Percentiles rank a stretch among this genome's conserved stretches.
Conservation (phyloP, 352 stramenopile species). For the Pythium folliculosum region DNA sequence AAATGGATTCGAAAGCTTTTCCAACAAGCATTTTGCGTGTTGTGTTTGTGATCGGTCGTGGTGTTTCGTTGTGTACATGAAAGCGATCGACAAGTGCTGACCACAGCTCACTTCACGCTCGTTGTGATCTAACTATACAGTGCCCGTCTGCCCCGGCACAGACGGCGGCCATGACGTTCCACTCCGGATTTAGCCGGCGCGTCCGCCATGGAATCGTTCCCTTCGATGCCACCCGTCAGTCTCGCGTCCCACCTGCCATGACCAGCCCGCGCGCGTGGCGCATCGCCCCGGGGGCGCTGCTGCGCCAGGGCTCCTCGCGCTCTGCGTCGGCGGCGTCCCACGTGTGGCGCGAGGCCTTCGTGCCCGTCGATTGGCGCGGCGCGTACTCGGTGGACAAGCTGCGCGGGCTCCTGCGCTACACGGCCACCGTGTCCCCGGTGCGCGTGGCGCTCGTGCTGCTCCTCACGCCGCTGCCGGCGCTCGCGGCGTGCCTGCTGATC, state of each 20-base stretch:
- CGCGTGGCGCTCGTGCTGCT: constrained; percentile 9
- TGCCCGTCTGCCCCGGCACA: no score
- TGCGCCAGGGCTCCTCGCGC: background rate
- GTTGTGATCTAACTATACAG: no score
- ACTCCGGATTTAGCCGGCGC: no score
- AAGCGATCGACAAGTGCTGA: no score
- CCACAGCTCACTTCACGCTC: no score
- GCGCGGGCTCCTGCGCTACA: background rate
- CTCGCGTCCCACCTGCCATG: no score
- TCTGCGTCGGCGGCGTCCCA: background rate
- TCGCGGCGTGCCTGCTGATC: background rate
- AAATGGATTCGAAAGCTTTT: constrained; percentile 18
- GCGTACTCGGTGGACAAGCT: constrained; percentile 15
- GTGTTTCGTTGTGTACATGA: no score
- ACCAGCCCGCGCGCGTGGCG: no score
- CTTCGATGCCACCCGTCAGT: no score
- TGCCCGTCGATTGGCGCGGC: constrained; percentile 8
- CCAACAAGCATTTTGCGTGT: background rate
- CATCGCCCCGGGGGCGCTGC: background rate
- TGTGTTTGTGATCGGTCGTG: background rate
- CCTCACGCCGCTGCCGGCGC: constrained; percentile 1
- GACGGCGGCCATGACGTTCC: no score
- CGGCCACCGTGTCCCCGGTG: background rate
- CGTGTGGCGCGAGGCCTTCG: background rate
- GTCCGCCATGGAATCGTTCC: no score